phyloP scores from a whole-genome alignment of 768 basidiomycete genomes.

The Termitomyces sp. region DNA sequence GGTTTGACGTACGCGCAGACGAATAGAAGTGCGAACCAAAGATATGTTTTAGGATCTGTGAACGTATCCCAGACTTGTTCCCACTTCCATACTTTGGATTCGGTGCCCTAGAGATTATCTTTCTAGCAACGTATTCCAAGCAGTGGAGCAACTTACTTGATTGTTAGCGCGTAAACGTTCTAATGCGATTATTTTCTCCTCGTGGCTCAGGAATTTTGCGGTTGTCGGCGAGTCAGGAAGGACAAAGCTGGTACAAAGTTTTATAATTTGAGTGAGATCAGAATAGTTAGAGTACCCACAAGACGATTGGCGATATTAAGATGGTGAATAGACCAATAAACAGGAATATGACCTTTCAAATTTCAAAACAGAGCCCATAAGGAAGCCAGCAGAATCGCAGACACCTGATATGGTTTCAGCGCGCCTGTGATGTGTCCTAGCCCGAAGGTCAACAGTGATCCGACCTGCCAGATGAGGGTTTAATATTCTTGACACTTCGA shows the following conservation, averaged over 20 bases:
- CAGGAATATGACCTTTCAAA: slow-evolving; percentile 35
- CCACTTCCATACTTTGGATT: slow-evolving; percentile 43
- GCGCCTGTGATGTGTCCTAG: slow-evolving; percentile 33
- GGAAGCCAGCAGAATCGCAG: background rate
- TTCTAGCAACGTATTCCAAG: background rate
- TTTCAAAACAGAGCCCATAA: background rate
- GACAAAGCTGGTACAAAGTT: slow-evolving; percentile 22
- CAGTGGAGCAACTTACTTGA: slow-evolving; percentile 18
- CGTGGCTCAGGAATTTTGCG: slow-evolving; percentile 32
- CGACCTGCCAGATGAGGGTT: slow-evolving; percentile 20
- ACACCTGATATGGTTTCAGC: slow-evolving; percentile 35
- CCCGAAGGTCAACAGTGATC: slow-evolving; percentile 38
- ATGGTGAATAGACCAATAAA: slow-evolving; percentile 39
- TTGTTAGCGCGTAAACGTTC: slow-evolving; percentile 39
- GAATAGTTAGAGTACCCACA: slow-evolving; percentile 17
- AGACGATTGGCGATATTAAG: slow-evolving; percentile 29
- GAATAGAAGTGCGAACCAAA: slow-evolving; percentile 37
- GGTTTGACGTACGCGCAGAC: slow-evolving; percentile 29
- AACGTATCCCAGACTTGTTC: slow-evolving; percentile 34
- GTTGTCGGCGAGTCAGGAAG: slow-evolving; percentile 40
- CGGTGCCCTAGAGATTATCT: slow-evolving; percentile 25
- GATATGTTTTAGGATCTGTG: slow-evolving; percentile 37
- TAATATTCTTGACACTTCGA: too few relatives aligned
- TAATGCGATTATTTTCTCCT: slow-evolving; percentile 38
- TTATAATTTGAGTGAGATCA: background rate